A percentile compares a stretch with the other conserved stretches of the same genome.
phyloP scores from a whole-genome alignment of 306 rosid species.

The Echinosophora koreensis region DNA sequence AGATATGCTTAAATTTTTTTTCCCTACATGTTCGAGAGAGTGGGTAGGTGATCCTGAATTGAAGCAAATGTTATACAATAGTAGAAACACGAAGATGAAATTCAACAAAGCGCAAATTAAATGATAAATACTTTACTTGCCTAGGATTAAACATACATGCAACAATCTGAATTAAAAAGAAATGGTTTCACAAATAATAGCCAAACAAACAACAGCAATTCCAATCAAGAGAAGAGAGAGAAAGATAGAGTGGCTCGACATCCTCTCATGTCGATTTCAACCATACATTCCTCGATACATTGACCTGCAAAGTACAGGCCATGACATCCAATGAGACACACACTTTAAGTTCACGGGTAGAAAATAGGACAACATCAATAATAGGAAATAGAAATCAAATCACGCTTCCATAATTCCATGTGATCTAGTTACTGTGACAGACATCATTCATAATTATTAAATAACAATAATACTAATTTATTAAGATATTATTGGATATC shows the following conservation, averaged over 20 bases:
- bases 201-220: constrained; percentile 51
- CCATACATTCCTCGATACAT: constrained; percentile 45
- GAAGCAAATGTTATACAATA: background rate
- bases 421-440: background rate
- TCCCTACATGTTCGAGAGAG: background rate
- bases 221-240: constrained; percentile 46
- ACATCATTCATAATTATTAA: background rate
- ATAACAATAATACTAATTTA: too few species aligned
- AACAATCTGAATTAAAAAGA: constrained; percentile 57
- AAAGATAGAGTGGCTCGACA: constrained; percentile 60
- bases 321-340: constrained; percentile 52
- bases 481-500: too few species aligned
- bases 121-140: constrained; percentile 46
- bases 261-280: constrained; percentile 80
- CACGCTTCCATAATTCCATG: constrained; percentile 42
- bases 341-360: constrained; percentile 52
- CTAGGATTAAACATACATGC: constrained; percentile 57
- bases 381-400: constrained; percentile 21
- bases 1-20: background rate
- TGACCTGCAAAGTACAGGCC: constrained; percentile 59
- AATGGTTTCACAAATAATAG: constrained; percentile 59
- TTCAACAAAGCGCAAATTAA: constrained; percentile 30
- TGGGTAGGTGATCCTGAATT: background rate
- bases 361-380: background rate
- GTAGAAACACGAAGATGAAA: background rate